phyloP scores from a whole-genome alignment of 139 green algal genomes.

The Chlamydomonas sp. region DNA sequence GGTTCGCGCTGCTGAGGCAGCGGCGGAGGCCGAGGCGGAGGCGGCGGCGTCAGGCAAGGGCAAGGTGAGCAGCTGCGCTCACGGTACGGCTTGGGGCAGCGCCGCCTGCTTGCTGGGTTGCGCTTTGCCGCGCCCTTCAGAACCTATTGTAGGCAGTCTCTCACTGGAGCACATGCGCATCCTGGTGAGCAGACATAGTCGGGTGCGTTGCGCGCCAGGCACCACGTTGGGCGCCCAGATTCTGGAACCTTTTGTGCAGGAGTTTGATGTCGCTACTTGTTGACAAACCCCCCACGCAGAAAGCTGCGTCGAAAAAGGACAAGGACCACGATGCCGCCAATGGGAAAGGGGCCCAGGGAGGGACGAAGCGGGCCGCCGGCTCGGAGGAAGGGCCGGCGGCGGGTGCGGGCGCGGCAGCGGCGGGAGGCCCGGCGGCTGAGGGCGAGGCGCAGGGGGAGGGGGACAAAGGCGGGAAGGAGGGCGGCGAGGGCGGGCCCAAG shows the following conservation, averaged over 20 bases:
- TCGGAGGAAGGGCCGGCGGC: not conserved
- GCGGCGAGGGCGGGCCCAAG: constrained; percentile 32
- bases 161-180: too few relatives aligned
- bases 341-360: constrained; percentile 13
- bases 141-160: not conserved
- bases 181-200: too few relatives aligned
- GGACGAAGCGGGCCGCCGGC: not conserved
- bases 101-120: not conserved
- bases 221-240: too few relatives aligned
- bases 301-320: too few relatives aligned
- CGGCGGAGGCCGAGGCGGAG: constrained; percentile 21
- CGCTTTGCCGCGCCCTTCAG: not conserved
- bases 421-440: not conserved
- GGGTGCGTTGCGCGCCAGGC: too few relatives aligned
- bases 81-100: not conserved
- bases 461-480: not conserved
- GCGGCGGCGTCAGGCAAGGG: constrained; percentile 10
- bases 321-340: not conserved
- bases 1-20: constrained; percentile 39
- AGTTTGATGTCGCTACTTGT: too few relatives aligned
- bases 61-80: not conserved
- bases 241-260: too few relatives aligned
- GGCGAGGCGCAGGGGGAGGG: not conserved
- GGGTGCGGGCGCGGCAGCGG: not conserved
- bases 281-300: too few relatives aligned